These are phyloP conservation scores for Aureobasidium vineae DNA, from an alignment of 2,329 filamentous ascomycete genomes.

Conservation along the genomic window DNA sequence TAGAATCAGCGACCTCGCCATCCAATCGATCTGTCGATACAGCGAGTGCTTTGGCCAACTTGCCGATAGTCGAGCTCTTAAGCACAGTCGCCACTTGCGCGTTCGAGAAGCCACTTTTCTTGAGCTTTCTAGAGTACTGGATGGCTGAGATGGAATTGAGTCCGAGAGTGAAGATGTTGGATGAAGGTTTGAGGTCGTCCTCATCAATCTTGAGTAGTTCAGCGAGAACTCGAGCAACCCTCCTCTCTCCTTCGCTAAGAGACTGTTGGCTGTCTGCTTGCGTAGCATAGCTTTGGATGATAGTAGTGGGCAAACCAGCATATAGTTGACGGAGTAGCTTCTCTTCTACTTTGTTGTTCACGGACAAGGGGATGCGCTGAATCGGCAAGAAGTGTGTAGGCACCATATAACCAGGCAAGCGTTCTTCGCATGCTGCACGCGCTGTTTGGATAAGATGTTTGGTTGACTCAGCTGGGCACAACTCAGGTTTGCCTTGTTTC, in stretches of 20 bases:
- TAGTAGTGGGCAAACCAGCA: constrained; percentile 56
- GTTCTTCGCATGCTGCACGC: constrained; percentile 63
- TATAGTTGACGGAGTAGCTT: constrained; percentile 69
- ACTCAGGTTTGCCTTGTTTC: constrained; percentile 25
- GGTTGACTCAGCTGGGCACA: constrained; percentile 16
- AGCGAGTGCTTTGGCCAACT: constrained; percentile 42
- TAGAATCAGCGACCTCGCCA: constrained; percentile 49
- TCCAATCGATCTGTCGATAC: constrained; percentile 27
- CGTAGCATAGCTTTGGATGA: constrained; percentile 54
- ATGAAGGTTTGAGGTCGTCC: constrained; percentile 51
- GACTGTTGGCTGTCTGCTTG: constrained; percentile 30
- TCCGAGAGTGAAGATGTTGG: constrained; percentile 80
- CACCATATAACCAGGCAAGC: constrained; percentile 83
- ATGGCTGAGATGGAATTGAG: constrained; percentile 86
- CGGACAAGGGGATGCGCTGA: constrained; percentile 70
- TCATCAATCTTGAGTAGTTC: constrained; percentile 51
- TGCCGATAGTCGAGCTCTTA: constrained; percentile 50
- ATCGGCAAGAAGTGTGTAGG: constrained; percentile 78
- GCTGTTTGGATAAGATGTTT: constrained; percentile 48
- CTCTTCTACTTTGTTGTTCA: constrained; percentile 85
- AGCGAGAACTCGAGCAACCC: constrained; percentile 56
- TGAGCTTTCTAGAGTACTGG: constrained; percentile 64
- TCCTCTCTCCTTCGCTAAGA: constrained; percentile 44
- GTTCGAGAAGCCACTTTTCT: constrained; percentile 58
- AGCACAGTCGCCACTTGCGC: constrained; percentile 67